Conservation (phyloP, 257 asterid species). For the Cynanchum wilfordii region DNA sequence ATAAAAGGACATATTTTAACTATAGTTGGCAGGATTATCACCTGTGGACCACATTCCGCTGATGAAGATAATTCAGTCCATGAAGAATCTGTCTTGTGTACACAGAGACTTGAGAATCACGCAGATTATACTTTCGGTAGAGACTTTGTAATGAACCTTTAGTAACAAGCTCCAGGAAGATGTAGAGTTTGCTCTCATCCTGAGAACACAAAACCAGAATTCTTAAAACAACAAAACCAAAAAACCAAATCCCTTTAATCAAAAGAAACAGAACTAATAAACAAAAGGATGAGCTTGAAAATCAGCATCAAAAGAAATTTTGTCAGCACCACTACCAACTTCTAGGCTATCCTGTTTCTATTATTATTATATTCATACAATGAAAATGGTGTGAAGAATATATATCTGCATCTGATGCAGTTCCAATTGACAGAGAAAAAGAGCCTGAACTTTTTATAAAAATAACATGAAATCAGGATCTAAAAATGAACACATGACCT, state of each 20-base stretch:
- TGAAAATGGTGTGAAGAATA: not conserved
- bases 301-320: not conserved
- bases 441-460: not conserved
- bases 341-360: not conserved
- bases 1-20: not conserved
- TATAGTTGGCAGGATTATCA: slow-evolving; percentile 21
- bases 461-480: not conserved
- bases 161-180: slow-evolving; percentile 83
- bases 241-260: not conserved
- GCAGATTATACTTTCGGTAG: slow-evolving; percentile 65
- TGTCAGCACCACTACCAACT: not conserved
- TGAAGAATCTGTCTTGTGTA: slow-evolving; percentile 89
- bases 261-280: not conserved
- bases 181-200: slow-evolving; percentile 77
- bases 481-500: not conserved
- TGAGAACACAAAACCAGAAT: slow-evolving; percentile 22
- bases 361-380: not conserved
- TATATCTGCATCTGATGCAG: not conserved
- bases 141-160: slow-evolving; percentile 82
- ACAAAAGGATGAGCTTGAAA: not conserved
- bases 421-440: not conserved
- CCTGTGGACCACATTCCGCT: slow-evolving; percentile 89
- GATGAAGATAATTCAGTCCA: slow-evolving; percentile 89
- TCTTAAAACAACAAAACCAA: not conserved
- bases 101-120: slow-evolving; percentile 68